Base-by-base conservation (phyloP, 75 land plant genomes). In the Isoetes taiwanensis region DNA sequence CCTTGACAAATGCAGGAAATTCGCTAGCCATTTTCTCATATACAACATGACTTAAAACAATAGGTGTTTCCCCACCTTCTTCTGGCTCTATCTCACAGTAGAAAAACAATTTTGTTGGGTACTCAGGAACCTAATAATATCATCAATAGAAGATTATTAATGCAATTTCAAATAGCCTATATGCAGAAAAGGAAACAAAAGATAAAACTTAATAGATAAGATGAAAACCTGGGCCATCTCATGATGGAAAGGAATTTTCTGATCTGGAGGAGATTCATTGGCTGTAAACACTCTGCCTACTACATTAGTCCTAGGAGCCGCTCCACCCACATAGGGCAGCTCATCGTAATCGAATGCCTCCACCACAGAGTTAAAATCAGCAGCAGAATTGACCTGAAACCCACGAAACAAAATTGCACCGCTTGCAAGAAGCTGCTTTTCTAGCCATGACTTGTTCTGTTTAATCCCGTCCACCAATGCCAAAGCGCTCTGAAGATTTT, bases 151-250 rank as follows among this genome's bases (percentile, higher is more conserved):
- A 56, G 14, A 5, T 6, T 5, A 19, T 24, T 5, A 16, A 43
- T 5, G 6, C 5, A 5, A 43, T 5, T 3, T 19, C 17, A 4
- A 5, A 43, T 6, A 16, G 50, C 17, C 6, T 19, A 17, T 6
- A 5, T 19, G 14, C 50, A 43, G 50, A 43, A 43, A 14, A 3
- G 17, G 34, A 31, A 2, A 56, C n/a, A 31, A 5, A 56, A 25
- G n/a, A n/a, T n/a, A n/a, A n/a, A n/a, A n/a, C n/a, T n/a, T n/a
- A n/a, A n/a, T n/a, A n/a, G n/a, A n/a, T n/a, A n/a, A n/a, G n/a
- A n/a, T n/a, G n/a, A n/a, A 26, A 5, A 86, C 97, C 88, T 86
- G 95, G 42, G 98, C 95, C 98, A 93, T 84, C 58, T 93, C 98
- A 53, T 93, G 98, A 48, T 93, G 98, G 62, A 93, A 93, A 27